A percentile compares a stretch with the other conserved stretches of the same genome.
Evolutionary conservation across 257 asterid species (phyloP).

Genomic region (Dorcoceras hygrometricum): DNA sequence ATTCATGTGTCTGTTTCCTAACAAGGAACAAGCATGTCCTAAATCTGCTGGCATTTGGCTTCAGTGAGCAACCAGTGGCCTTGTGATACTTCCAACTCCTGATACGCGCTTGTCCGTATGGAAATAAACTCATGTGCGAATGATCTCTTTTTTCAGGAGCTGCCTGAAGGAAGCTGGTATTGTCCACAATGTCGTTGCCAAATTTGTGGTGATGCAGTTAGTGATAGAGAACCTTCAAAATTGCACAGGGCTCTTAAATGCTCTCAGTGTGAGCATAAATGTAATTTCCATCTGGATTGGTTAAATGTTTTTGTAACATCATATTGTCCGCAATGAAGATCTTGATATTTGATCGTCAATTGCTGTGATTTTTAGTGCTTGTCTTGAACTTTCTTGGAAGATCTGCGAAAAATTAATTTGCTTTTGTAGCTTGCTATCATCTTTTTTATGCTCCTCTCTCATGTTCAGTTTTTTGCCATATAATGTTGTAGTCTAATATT

Average conservation of each 20-base stretch:
- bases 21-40: slow-evolving; percentile 13
- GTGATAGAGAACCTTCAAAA: slow-evolving; percentile 46
- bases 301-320: slow-evolving; percentile 13
- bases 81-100: not conserved
- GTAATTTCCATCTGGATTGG: slow-evolving; percentile 40
- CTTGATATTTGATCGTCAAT: slow-evolving; percentile 21
- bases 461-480: slow-evolving; percentile 3
- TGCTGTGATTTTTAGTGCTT: slow-evolving; percentile 11
- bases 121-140: slow-evolving; percentile 14
- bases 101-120: slow-evolving; percentile 20
- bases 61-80: slow-evolving; percentile 9
- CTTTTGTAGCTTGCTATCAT: slow-evolving; percentile 19
- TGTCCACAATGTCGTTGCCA: slow-evolving; percentile 94
- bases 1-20: slow-evolving; percentile 11
- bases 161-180: slow-evolving; percentile 98
- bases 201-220: slow-evolving; percentile 71
- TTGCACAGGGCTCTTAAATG: slow-evolving; percentile 55
- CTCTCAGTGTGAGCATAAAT: slow-evolving; percentile 79
- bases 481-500: slow-evolving; percentile 27
- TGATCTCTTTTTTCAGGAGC: slow-evolving; percentile 52
- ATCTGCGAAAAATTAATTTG: not conserved
- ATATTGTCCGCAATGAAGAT: slow-evolving; percentile 14
- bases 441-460: slow-evolving; percentile 5
- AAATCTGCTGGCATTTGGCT: slow-evolving; percentile 12
- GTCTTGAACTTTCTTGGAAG: slow-evolving; percentile 14